Evolutionary conservation across 2,329 filamentous ascomycete species (phyloP), one percentile per base, ranked within the genome.

Genomic region (Fusarium sp.): DNA sequence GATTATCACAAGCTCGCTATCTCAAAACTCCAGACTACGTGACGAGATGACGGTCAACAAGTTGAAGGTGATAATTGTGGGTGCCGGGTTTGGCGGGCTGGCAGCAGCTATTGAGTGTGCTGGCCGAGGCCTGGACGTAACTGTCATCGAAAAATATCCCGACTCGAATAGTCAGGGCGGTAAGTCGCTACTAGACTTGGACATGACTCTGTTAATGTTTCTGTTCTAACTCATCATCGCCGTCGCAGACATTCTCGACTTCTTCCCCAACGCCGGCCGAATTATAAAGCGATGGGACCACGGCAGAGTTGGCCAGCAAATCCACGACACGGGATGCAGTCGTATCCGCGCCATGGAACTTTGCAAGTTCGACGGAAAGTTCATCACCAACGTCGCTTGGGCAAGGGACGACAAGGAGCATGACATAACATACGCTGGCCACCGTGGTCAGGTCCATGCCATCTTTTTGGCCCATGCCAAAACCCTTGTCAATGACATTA

Each of bases 121-220:
- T 46, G 30, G 58, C 9, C 60, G 60, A 15, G 60, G 60, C 46
- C 58, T 62, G 60, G 34, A 62, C 37, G 60, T 62, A 6, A 58
- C 60, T 2, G 52, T 62, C 28, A 31, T 62, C 40, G 60, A 62
- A n/a, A 62, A 62, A 28, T 53, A 62, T 46, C 53, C 60, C n/a
- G 60, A 62, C 46, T 62, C 60, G 6, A 62, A 62, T 34, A 62
- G 53, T 16, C 53, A 62, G 30, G 60, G 60, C 34, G 60, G 60
- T 53, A 46, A 47, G 51, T 27, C 43, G 30, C 18, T 23, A 23
- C 18, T 23, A 23, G 18, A 23, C 18, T 23, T 23, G 4, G 18
- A 23, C 18, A 23, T 23, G 18, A 23, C 4, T 23, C 4, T 23
- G 18, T 23, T 23, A 23, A 3, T 23, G 18, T 23, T 23, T 4